phyloP scores from a whole-genome alignment of 345 rosid species.

The Brassica cretica region DNA sequence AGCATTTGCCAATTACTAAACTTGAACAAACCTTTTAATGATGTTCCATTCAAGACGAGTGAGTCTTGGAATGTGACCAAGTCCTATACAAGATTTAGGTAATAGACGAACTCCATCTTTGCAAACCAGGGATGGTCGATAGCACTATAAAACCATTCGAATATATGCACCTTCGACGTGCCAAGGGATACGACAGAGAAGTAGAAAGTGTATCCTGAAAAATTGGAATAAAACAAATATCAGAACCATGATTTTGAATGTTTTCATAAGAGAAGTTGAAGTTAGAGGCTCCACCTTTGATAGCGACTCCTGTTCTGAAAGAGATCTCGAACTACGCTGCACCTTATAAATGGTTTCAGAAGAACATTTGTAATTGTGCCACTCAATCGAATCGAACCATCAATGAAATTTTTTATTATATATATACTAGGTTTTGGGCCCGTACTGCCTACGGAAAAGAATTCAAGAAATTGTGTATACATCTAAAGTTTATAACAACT shows the following conservation, averaged over 20 bases:
- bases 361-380: neutral
- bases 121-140: constrained; percentile 98
- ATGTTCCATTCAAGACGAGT: constrained; percentile 98
- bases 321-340: constrained; percentile 42
- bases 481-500: too few relatives aligned
- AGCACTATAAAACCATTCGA: constrained; percentile 96
- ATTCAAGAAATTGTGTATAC: too few relatives aligned
- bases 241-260: constrained; percentile 7
- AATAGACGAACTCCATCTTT: constrained; percentile 90
- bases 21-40: constrained; percentile 67
- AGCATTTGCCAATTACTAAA: too few relatives aligned
- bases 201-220: constrained; percentile 68
- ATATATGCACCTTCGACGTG: constrained; percentile 77
- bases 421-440: too few relatives aligned
- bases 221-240: constrained; percentile 29
- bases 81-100: constrained; percentile 82
- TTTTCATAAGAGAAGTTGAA: constrained; percentile 43
- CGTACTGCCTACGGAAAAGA: too few relatives aligned
- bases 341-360: constrained; percentile 46
- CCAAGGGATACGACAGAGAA: constrained; percentile 60
- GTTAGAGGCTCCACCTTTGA: constrained; percentile 35
- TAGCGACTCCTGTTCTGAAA: constrained; percentile 41
- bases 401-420: too few relatives aligned
- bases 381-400: too few relatives aligned
- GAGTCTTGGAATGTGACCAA: constrained; percentile 90